Evolutionary conservation across 2,329 filamentous ascomycete genomes (phyloP), one percentile per base, ranked within the genome.

Genomic region (Lasiodiplodia theobromae): DNA sequence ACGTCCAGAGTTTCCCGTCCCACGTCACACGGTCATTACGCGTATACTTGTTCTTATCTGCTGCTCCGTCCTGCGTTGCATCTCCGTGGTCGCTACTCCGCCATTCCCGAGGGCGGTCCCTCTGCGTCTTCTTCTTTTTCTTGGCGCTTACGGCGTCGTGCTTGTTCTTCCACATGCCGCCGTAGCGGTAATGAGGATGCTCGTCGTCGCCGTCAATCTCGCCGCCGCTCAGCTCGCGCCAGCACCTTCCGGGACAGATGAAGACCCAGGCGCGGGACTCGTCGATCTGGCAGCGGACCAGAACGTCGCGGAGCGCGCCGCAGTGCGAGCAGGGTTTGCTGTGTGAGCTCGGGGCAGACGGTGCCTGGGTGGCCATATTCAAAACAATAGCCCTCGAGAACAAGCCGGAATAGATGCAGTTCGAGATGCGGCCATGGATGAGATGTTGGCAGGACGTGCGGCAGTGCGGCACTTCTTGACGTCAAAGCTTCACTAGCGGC

Each of bases 201-300:
- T 78, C 77, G 0, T 74, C 73, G 51, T 79, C 77, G 6, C 77
- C 82, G 71, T 84, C 82, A 47, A 81, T 78, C 2, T 80, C 74
- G 7, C 82, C 81, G n/a, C 82, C 82, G 1, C 78, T 81, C 1
- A 83, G 80, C 2, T 74, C 72, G 38, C 75, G 76, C 82, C 82
- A 84, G 74, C 82, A 83, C 18, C 73, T 70, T 4, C 81, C 80
- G 0, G 81, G 78, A 69, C 82, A 83, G 10, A 84, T 76, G 65
- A 84, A 81, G 70, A 83, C 77, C 82, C 82, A 83, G 68, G 72
- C 77, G 4, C 68, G 70, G 2, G 76, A 77, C 0, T 74, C 72
- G 71, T 83, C 81, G 67, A 80, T 80, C 69, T 82, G 80, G 71
- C 82, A 83, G 58, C 81, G 80, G 2, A 84, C 76, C 0, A 83